Conservation (phyloP, 768 basidiomycete species). For the Tulasnella sp. region DNA sequence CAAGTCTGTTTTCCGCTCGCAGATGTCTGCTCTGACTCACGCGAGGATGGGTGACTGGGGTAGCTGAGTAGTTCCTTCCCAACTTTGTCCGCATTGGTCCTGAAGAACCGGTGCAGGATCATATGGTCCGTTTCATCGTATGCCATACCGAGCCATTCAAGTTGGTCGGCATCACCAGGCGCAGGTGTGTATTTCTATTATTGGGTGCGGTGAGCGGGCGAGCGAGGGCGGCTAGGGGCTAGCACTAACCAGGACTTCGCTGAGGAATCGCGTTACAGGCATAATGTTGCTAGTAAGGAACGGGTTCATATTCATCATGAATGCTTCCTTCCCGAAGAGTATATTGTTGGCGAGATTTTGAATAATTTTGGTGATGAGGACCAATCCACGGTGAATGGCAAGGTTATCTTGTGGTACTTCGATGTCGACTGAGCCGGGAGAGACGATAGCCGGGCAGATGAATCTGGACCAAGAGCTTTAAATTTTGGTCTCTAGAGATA, state of each 20-base stretch:
- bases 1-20: constrained; percentile 71
- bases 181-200: constrained; percentile 39
- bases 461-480: constrained; percentile 53
- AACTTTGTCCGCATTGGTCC: constrained; percentile 80
- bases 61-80: constrained; percentile 80
- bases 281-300: constrained; percentile 69
- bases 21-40: constrained; percentile 38
- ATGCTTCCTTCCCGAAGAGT: constrained; percentile 84
- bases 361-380: constrained; percentile 85
- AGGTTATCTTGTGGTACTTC: constrained; percentile 59
- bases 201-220: background rate
- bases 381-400: constrained; percentile 69
- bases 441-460: constrained; percentile 84
- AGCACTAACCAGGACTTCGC: constrained; percentile 60
- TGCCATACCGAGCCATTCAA: constrained; percentile 61
- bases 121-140: constrained; percentile 81
- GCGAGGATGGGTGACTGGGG: constrained; percentile 40
- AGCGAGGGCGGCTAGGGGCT: background rate
- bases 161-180: constrained; percentile 29
- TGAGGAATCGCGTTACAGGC: constrained; percentile 70
- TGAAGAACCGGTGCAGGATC: constrained; percentile 77
- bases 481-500: background rate
- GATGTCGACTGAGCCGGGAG: constrained; percentile 80
- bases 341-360: constrained; percentile 94
- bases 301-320: constrained; percentile 75